phyloP scores from a whole-genome alignment of 306 rosid species.

The Vigna unguiculata region DNA sequence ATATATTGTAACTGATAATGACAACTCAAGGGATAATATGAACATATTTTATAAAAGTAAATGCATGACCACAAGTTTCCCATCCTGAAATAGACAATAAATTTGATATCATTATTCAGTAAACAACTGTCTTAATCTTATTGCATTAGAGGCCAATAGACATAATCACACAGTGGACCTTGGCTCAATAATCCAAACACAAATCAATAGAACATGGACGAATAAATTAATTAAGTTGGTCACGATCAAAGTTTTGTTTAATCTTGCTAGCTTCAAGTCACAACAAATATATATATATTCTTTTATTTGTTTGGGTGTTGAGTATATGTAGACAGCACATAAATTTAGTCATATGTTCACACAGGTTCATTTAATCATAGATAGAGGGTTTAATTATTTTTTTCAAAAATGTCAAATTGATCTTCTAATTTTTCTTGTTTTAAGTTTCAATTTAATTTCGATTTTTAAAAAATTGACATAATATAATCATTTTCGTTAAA shows the following conservation, averaged over 20 bases:
- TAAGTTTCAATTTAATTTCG: too few species aligned
- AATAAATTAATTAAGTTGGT: background rate
- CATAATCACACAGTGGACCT: background rate
- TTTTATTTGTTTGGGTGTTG: too few species aligned
- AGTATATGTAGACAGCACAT: background rate
- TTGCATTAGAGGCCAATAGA: too few species aligned
- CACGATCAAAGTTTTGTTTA: background rate
- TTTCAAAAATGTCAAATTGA: too few species aligned
- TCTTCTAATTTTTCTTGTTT: too few species aligned
- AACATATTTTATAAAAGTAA: background rate
- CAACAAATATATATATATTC: background rate
- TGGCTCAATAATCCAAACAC: background rate
- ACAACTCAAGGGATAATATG: background rate
- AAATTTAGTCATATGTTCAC: background rate
- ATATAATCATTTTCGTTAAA: too few species aligned
- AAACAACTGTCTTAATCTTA: slow-evolving; percentile 7
- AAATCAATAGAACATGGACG: background rate
- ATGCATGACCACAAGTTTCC: background rate
- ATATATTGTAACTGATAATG: background rate
- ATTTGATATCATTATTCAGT: background rate
- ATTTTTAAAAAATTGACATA: too few species aligned
- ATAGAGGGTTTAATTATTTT: too few species aligned
- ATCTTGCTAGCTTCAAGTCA: background rate
- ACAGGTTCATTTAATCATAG: background rate
- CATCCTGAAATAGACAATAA: background rate